Conservation (phyloP, 495 filamentous ascomycete species). For the Lophium mytilinum region DNA sequence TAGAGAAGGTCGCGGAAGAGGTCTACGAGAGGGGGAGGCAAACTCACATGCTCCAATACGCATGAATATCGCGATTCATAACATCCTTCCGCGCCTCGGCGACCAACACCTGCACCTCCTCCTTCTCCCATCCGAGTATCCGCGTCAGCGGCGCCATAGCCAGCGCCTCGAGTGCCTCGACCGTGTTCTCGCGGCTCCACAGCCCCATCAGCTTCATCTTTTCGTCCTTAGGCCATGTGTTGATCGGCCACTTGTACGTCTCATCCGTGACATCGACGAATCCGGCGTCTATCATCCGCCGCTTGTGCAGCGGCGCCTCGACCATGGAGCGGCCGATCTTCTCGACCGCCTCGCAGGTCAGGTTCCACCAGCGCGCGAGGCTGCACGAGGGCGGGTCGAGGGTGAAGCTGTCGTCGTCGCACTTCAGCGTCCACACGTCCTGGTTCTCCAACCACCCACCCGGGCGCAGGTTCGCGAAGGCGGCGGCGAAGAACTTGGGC, state of each 20-base stretch:
- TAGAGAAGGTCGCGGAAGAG: background rate
- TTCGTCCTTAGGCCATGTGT: constrained; percentile 18
- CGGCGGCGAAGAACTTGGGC: constrained; percentile 1
- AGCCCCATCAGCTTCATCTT: constrained; percentile 19
- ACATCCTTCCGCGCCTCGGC: constrained; percentile 5
- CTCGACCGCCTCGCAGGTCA: background rate
- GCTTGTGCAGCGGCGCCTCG: constrained; percentile 3
- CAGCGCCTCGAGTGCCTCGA: constrained; percentile 12
- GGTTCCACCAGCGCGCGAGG: background rate
- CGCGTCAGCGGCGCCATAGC: constrained; percentile 10
- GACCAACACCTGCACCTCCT: constrained; percentile 18
- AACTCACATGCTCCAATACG: constrained; percentile 20
- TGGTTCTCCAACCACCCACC: constrained; percentile 18
- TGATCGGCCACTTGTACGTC: constrained; percentile 13
- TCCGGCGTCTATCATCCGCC: constrained; percentile 14
- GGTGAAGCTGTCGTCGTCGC: background rate
- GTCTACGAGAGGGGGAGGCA: too few species aligned
- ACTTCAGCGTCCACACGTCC: constrained; percentile 1
- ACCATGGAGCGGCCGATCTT: constrained; percentile 3
- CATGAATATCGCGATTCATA: constrained; percentile 8
- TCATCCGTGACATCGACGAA: constrained; percentile 16
- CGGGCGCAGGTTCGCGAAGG: constrained; percentile 6
- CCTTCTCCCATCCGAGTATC: constrained; percentile 17
- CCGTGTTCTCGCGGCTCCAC: constrained; percentile 12
- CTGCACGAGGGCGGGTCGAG: background rate